These are phyloP conservation scores for Nigrospora osmanthi DNA, from an alignment of 2,329 filamentous ascomycete genomes.

Conservation along the genomic window DNA sequence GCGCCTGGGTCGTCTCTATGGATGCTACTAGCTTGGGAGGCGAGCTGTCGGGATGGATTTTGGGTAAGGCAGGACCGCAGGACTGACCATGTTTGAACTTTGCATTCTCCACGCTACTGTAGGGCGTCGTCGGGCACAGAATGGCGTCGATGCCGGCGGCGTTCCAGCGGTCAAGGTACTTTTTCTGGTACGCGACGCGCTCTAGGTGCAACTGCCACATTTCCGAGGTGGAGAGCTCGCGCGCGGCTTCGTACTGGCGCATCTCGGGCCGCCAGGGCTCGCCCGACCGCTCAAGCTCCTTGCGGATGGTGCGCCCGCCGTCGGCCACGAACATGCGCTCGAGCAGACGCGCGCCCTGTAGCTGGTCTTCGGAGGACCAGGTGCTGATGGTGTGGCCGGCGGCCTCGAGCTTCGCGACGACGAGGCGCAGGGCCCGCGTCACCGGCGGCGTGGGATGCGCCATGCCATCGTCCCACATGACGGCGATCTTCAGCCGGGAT, in stretches of 20 bases:
- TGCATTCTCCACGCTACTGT: constrained; percentile 32
- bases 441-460: constrained; percentile 61
- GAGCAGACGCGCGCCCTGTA: constrained; percentile 26
- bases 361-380: constrained; percentile 38
- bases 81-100: constrained; percentile 33
- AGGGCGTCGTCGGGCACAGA: constrained; percentile 47
- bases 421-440: constrained; percentile 41
- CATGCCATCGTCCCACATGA: constrained; percentile 58
- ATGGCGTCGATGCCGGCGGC: constrained; percentile 50
- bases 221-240: constrained; percentile 31
- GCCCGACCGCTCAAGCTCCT: constrained; percentile 29
- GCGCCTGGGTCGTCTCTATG: not conserved
- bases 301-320: constrained; percentile 31
- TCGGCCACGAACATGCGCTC: constrained; percentile 40
- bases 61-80: fast-evolving
- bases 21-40: not conserved
- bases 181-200: constrained; percentile 35
- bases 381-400: constrained; percentile 45
- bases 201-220: constrained; percentile 41
- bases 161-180: constrained; percentile 38
- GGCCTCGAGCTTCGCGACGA: constrained; percentile 32
- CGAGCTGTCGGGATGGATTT: too few species aligned
- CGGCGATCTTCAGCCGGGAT: constrained; percentile 43
- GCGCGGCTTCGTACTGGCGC: constrained; percentile 15
- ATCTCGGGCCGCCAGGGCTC: constrained; percentile 27